Evolutionary conservation across 2,329 filamentous ascomycete genomes (phyloP), one percentile per base, ranked within the genome.

Genomic region (Verruconis gallopava): DNA sequence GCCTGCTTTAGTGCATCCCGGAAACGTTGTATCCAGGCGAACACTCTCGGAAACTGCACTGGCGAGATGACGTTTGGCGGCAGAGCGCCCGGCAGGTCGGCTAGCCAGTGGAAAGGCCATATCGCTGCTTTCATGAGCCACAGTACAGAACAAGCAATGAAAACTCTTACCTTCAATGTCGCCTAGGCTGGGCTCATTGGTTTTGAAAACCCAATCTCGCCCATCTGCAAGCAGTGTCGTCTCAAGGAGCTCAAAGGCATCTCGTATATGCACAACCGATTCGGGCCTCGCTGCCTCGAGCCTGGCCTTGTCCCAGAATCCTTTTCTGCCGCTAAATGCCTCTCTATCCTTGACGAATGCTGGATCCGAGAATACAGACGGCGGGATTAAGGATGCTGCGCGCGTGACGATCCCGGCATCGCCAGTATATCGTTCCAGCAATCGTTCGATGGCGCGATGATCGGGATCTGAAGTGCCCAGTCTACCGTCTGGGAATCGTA

Each of bases 41-140:
- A 79, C 0, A 75, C 70, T 44, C 63, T 68, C 0, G 79, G 80
- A 50, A 73, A 81, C 30, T 59, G 60, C 14, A 57, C 55, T 12
- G 62, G 53, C 2, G 70, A 71, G 47, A 84, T 68, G 4, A 66
- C 50, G 15, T 69, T 63, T 38, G 60, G 44, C 3, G 73, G 69
- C 37, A 82, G 63, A 12, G 71, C 70, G 3, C 69, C 69, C 11
- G 69, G 68, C 37, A 82, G 61, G 9, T 58, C 61, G 2, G 59
- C 55, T 2, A 83, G 57, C 81, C 81, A 85, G 56, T 79, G 70
- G 48, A 85, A 69, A 0, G 72, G 67, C 77, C 76, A 84, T 11
- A 80, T 61, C 34, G 71, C 66, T 69, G 44, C 33, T n/a, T n/a
- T n/a, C n/a, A n/a, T n/a, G n/a, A n/a, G n/a, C n/a, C n/a, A n/a